These are phyloP conservation scores for Alternaria triticina DNA, from an alignment of 2,329 filamentous ascomycete species.

Conservation along the genomic window DNA sequence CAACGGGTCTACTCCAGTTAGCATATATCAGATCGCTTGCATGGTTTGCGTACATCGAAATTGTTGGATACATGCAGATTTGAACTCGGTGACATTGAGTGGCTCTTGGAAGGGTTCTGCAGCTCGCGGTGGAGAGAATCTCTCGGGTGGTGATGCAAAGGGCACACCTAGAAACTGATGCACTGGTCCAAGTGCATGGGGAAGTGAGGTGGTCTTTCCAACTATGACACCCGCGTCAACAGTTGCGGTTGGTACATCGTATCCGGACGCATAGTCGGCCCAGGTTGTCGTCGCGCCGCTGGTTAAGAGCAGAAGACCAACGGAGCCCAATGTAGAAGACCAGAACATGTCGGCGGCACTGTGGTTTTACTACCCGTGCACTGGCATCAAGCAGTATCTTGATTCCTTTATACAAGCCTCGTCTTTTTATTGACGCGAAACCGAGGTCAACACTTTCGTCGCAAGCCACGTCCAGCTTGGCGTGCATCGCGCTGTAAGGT, in stretches of 20 bases:
- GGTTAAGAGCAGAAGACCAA: neutral
- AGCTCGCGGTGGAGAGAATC: conserved; percentile 29
- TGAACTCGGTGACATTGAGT: conserved; percentile 22
- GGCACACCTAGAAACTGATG: conserved; percentile 43
- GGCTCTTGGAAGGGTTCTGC: conserved; percentile 18
- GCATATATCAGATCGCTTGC: neutral
- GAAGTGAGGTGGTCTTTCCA: conserved; percentile 34
- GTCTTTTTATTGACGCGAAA: neutral
- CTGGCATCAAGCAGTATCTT: neutral
- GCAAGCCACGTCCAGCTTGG: neutral
- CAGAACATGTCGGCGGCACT: neutral
- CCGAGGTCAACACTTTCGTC: neutral
- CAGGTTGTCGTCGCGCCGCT: neutral
- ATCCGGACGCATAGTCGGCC: neutral
- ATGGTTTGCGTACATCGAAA: conserved; percentile 23
- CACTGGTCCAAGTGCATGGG: conserved; percentile 24
- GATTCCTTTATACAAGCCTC: neutral
- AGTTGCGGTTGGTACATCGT: conserved; percentile 28
- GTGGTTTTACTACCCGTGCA: neutral
- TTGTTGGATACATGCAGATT: conserved; percentile 35
- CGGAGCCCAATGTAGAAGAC: neutral
- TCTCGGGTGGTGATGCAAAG: conserved; percentile 36
- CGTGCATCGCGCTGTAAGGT: neutral
- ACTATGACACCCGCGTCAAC: conserved; percentile 31
- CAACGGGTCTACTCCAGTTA: conserved; percentile 19